Base-by-base conservation (phyloP, 148 eudicot genomes). In the Cornus kousa region DNA sequence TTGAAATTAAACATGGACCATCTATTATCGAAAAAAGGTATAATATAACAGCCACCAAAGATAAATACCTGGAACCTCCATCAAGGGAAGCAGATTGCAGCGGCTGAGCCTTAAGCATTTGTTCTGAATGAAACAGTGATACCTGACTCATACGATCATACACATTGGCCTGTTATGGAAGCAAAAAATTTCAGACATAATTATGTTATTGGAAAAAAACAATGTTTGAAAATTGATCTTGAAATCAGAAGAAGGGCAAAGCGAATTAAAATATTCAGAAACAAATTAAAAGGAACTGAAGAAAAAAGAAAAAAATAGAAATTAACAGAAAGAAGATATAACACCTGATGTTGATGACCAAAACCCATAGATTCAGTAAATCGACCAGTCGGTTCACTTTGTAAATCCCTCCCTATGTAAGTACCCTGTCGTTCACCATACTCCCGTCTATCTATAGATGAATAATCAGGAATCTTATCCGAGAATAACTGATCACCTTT, bases 141-240 rank as follows among this genome's bases (percentile, higher is more conserved):
- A 91, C 88, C 74, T 87, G 94, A 80, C 93, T 97, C 82, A 90
- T 73, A 75, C 91, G 99, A 74, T 96, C 95, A 85, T 92, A 96
- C 67, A 90, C 66, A 71, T 93, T 92, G 64, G 97, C 32, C 97
- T 96, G 95, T 39, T 22, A 67, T 79, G 72, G 60, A 68, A 72
- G 35, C 14, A 71, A 68, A 8, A 69, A 4, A 13, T 57, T 48
- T 65, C 60, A 80, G 10, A 22, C 2, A 40, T 65, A 7, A 28
- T 37, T 31, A 20, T 24, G 24, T 50, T 16, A 28, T 17, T 9
- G 19, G 40, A 39, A 77, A 6, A 74, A 57, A 66, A 17, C 8
- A 76, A 28, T 5, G n/a, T 24, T 7, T 20, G 28, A 50, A 67
- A 73, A 16, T 10, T 7, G 19, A 48, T 20, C 16, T 40, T 17